Base-by-base conservation (phyloP, 345 rosid genomes). In the Salix arbutifolia region DNA sequence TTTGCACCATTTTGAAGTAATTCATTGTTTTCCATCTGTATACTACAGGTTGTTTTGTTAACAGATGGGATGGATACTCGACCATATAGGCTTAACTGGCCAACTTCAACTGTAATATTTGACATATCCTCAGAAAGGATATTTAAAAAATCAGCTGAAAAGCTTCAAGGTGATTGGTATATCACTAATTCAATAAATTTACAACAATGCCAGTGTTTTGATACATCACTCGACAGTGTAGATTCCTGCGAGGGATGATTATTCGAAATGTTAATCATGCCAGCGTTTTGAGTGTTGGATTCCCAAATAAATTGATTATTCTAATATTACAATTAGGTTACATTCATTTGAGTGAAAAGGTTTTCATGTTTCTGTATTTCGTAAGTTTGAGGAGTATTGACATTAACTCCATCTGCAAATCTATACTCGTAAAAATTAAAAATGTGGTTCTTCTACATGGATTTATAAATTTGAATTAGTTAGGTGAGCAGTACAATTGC, bases 1-100 rank as follows among this genome's bases (percentile, higher is more conserved):
- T 73, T 75, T 23, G 44, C 58, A 28, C 46, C 35, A 26, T 68
- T 64, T 76, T 64, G 72, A 30, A 25, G 62, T 79, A 23, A 48
- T 70, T 67, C 64, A 14, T 35, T 62, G 67, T 69, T 77, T 14
- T 71, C 44, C 69, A 71, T 70, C 77, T 48, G 42, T 64, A 25
- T 75, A 28, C 14, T 87, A 85, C 88, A 92, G 99, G 93, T 93
- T 86, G 97, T 95, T 75, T 77, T 95, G 79, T 83, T 95, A 74
- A 86, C 96, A 18, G 96, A 95, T 85, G 99, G 99, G 12, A 90
- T 93, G 97, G 97, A 90, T 76, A 95, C 99, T 85, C 86, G 97
- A 52, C 97, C 97, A 21, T 95, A 88, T 77, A 86, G 99, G 83
- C 96, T 95, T 66, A 89, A 85, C 25, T 95, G 99, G 97, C 97